phyloP scores from a whole-genome alignment of 306 rosid species.

The Vigna unguiculata region DNA sequence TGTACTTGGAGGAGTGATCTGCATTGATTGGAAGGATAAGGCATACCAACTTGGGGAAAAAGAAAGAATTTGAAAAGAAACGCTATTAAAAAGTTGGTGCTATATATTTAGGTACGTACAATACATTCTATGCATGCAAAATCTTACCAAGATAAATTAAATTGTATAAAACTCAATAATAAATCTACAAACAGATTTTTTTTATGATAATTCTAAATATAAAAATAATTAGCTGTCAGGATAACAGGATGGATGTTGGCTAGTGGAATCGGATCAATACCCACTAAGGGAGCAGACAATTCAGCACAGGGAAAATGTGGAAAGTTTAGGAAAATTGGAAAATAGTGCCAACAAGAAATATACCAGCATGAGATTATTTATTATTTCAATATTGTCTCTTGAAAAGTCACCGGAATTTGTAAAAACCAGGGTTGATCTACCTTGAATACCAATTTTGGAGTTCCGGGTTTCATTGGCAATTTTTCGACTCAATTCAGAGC shows the following conservation, averaged over 20 bases:
- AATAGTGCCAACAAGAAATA: neutral
- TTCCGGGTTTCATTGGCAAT: constrained; percentile 50
- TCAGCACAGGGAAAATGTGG: neutral
- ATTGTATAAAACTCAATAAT: neutral
- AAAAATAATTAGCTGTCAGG: no score
- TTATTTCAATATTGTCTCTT: neutral
- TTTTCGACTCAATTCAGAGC: constrained; percentile 49
- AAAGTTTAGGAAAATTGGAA: constrained; percentile 12
- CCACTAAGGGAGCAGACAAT: neutral
- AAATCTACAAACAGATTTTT: neutral
- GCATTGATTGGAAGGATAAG: constrained; percentile 31
- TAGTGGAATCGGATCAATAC: neutral
- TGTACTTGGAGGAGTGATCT: constrained; percentile 51
- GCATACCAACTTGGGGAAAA: neutral
- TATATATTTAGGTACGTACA: neutral
- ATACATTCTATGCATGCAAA: constrained; percentile 14
- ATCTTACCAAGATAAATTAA: neutral
- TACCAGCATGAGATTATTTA: neutral
- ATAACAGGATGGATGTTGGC: no score
- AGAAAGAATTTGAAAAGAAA: neutral
- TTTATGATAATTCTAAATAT: neutral
- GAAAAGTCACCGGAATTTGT: constrained; percentile 22
- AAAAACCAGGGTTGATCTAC: constrained; percentile 45
- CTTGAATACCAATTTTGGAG: constrained; percentile 55
- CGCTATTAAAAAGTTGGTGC: neutral